Base-by-base conservation (phyloP, 495 filamentous ascomycete species). In the Podospora comata region DNA sequence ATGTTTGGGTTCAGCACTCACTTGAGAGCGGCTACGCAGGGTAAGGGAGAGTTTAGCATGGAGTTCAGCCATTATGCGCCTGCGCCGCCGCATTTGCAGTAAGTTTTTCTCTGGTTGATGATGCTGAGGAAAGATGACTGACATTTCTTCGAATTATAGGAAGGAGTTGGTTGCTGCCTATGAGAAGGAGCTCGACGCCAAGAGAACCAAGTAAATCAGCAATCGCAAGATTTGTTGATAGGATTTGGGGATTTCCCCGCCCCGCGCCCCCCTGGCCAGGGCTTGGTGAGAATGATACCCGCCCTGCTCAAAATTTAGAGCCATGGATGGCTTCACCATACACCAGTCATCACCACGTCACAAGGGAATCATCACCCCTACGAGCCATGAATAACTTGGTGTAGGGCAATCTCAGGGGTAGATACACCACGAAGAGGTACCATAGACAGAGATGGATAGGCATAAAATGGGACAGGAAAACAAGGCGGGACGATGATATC, bases 1-100 rank as follows among this genome's bases (percentile, higher is more conserved):
- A 98, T 99, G 96, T 99, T 99, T 80, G 96, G 96, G 65, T 97
- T 99, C 81, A 92, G 88, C 67, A 89, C 86, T 53, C 89, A 96
- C 79, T 81, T 99, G 78, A 86, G 96, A 70, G 96, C 96, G 4
- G 91, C 93, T 26, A 97, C 94, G 11, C 96, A 99, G 83, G 96
- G 95, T 64, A 99, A 99, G 85, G 96, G 96, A 71, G 96, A 99
- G 83, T 99, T 97, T 74, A 90, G 85, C 69, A 99, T 99, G 96
- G 96, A 99, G 83, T 99, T 98, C 79, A 92, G 90, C 76, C 94
- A 98, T 81, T 98, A 99, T 77, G 87, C 89, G 66, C 84, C 91
- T 65, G 91, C 94, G 70, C 91, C 93, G 62, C 87, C 88, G 68
- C 94, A 97, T 73, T 76, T 97, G 78, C 96, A 99, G 90, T 92